Conservation (phyloP, 805 yeast genomes). For the Yamadazyma sp. region DNA sequence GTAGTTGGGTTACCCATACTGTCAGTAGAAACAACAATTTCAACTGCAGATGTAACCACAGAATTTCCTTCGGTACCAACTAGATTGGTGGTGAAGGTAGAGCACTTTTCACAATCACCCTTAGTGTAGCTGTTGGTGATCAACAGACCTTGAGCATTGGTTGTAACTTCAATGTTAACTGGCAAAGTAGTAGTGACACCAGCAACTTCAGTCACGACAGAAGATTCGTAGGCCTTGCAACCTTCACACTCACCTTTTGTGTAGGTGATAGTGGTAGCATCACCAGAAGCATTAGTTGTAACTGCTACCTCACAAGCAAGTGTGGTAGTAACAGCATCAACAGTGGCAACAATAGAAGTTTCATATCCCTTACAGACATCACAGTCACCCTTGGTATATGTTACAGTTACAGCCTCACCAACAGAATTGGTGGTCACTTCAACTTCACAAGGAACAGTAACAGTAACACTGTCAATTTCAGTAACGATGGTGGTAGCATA, state of each 20-base stretch:
- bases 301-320: slow-evolving; percentile 15
- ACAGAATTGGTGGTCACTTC: slow-evolving; percentile 13
- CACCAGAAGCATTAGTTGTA: slow-evolving; percentile 11
- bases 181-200: neutral
- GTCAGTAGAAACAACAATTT: slow-evolving; percentile 6
- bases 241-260: slow-evolving; percentile 4
- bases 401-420: slow-evolving; percentile 9
- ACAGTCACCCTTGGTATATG: slow-evolving; percentile 13
- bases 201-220: neutral
- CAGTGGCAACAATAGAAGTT: slow-evolving; percentile 13
- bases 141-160: slow-evolving; percentile 5
- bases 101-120: slow-evolving; percentile 6
- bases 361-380: slow-evolving; percentile 10
- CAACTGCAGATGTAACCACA: neutral
- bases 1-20: slow-evolving; percentile 5
- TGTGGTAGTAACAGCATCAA: slow-evolving; percentile 7
- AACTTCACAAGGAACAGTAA: slow-evolving; percentile 15
- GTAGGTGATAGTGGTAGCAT: slow-evolving; percentile 7
- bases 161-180: slow-evolving; percentile 2
- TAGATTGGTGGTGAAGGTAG: slow-evolving; percentile 1
- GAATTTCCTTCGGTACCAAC: neutral
- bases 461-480: slow-evolving; percentile 5
- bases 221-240: slow-evolving; percentile 1
- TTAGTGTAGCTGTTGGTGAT: slow-evolving; percentile 1
- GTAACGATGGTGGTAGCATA: slow-evolving; percentile 14